phyloP scores from a whole-genome alignment of 345 rosid species.

The Linum usitatissimum region DNA sequence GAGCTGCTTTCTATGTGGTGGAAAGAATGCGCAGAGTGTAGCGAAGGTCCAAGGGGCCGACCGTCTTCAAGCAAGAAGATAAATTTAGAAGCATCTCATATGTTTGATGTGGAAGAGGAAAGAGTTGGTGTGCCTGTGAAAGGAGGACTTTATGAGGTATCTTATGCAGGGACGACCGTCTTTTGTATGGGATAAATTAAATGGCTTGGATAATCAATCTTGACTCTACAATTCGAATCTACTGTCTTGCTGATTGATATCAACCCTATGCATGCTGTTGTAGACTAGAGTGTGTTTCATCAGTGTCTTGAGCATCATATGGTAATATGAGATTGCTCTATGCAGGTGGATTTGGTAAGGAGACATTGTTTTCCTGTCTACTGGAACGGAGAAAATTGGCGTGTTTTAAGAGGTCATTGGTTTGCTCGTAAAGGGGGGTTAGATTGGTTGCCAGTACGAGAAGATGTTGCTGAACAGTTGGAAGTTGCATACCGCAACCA shows the following conservation, averaged over 20 bases:
- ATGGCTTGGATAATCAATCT: too few relatives aligned
- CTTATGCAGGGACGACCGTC: neutral
- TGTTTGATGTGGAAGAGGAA: conserved; percentile 69
- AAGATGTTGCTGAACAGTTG: conserved; percentile 82
- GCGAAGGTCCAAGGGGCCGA: conserved; percentile 65
- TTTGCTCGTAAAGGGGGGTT: conserved; percentile 89
- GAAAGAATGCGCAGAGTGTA: conserved; percentile 97
- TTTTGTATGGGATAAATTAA: too few relatives aligned
- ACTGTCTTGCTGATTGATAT: too few relatives aligned
- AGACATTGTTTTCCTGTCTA: conserved; percentile 90
- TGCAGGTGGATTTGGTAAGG: conserved; percentile 75
- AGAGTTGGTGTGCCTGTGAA: conserved; percentile 98
- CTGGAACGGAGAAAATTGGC: conserved; percentile 94
- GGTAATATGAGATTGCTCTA: neutral
- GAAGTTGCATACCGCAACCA: conserved; percentile 69
- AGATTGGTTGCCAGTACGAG: conserved; percentile 93
- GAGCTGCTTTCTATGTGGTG: conserved; percentile 93
- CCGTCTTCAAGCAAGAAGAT: conserved; percentile 26
- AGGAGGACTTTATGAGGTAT: conserved; percentile 95
- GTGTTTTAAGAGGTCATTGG: conserved; percentile 97
- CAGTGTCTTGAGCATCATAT: neutral
- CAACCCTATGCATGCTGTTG: too few relatives aligned
- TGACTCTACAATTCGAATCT: too few relatives aligned
- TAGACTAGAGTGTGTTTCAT: neutral
- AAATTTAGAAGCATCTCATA: conserved; percentile 24